Evolutionary conservation across 176 grass and related monocot genomes (phyloP).

Genomic region (Coix lacrymajobi): DNA sequence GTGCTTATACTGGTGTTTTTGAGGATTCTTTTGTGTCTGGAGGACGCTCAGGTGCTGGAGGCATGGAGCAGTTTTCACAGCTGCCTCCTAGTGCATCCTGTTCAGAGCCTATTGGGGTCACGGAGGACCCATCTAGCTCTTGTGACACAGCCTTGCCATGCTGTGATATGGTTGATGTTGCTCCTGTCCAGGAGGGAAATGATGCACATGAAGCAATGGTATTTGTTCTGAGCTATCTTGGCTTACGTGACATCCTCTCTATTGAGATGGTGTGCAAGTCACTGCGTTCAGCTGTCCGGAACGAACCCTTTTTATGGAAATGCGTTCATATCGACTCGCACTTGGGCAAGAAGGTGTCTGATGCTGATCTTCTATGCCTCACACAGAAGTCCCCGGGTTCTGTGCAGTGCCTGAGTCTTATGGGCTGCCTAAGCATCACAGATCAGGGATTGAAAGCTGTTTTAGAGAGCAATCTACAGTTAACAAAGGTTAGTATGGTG

Average conservation of each 20-base stretch:
- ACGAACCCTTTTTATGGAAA: conserved; percentile 48
- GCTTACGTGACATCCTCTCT: conserved; percentile 55
- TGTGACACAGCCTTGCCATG: conserved; percentile 19
- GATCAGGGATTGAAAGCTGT: conserved; percentile 75
- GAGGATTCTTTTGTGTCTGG: conserved; percentile 10
- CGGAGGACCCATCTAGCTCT: conserved; percentile 12
- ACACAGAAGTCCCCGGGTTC: conserved; percentile 41
- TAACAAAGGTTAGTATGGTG: conserved; percentile 72
- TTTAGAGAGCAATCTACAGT: conserved; percentile 47
- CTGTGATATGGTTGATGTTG: background rate
- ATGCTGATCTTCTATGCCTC: conserved; percentile 51
- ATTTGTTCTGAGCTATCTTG: conserved; percentile 50
- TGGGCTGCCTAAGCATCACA: conserved; percentile 56
- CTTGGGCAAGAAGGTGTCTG: conserved; percentile 52
- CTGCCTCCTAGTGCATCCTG: conserved; percentile 1
- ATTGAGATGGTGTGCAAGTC: conserved; percentile 72
- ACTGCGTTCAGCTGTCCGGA: conserved; percentile 34
- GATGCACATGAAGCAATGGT: conserved; percentile 47
- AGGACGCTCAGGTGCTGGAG: background rate
- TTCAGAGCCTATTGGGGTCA: background rate
- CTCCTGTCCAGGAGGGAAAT: conserved; percentile 26
- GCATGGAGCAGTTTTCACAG: background rate
- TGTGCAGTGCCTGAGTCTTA: conserved; percentile 53
- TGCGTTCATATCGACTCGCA: conserved; percentile 49
- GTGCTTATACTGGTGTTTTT: conserved; percentile 14